These are phyloP conservation scores for Exophiala xenobiotica DNA, from an alignment of 2,329 filamentous ascomycete genomes.

Conservation along the genomic window DNA sequence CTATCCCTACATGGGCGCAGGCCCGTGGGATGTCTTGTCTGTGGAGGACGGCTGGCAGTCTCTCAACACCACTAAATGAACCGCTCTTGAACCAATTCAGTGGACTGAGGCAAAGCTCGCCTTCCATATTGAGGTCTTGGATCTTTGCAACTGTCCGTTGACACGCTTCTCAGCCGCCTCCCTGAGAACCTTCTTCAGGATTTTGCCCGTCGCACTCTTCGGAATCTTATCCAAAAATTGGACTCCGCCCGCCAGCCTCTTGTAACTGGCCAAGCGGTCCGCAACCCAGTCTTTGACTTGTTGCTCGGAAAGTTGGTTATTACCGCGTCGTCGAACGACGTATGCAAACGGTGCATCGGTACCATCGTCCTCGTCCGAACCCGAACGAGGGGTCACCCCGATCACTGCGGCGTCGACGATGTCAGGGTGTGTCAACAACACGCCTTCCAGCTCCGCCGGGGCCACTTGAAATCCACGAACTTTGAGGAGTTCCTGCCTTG, in stretches of 20 bases:
- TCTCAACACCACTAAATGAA: neutral
- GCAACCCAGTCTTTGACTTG: no score
- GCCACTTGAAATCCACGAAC: constrained; percentile 44
- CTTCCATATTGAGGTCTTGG: neutral
- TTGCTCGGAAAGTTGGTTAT: no score
- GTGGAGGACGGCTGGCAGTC: neutral
- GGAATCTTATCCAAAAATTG: no score
- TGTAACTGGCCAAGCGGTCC: no score
- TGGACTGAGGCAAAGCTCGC: neutral
- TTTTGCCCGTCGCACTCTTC: no score
- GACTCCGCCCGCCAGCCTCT: no score
- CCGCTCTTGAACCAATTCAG: neutral
- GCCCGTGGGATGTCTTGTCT: neutral
- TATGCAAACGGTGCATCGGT: neutral
- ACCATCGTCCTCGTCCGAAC: neutral
- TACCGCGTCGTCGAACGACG: neutral
- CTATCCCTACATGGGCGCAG: neutral
- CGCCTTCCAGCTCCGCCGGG: constrained; percentile 47
- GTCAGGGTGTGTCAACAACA: constrained; percentile 43
- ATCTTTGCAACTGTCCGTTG: no score
- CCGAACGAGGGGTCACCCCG: constrained; percentile 41
- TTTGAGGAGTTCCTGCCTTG: constrained; percentile 20
- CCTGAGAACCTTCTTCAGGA: no score
- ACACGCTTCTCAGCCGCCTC: no score
- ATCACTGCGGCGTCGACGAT: constrained; percentile 49